Base-by-base conservation (phyloP, 805 yeast genomes). In the Blastobotrys chiropterorum region DNA sequence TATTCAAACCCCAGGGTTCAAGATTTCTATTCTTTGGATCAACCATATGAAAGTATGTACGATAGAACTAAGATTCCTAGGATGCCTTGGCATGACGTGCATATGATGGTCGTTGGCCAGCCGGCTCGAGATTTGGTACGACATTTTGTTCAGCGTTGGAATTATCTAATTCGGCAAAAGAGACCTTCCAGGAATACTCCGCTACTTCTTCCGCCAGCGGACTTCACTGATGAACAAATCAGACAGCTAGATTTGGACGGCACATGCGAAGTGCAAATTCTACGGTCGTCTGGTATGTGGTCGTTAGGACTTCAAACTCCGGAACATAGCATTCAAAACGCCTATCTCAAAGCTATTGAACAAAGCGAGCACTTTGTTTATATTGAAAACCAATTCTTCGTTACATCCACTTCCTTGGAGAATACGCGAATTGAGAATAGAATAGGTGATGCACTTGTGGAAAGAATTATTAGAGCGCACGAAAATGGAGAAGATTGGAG, bases 61-160 rank as follows among this genome's bases (percentile, higher is more conserved):
- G 95, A 94, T 67, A 78, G 99, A 54, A 73, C 77, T 14, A 67
- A 67, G 16, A 77, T 80, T 17, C 98, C 99, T 1, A 79, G 99
- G 61, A 94, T 94, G 99, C 99, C 99, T 7, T 94, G 99, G 99
- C 99, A 94, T 68, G 99, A 94, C 75, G 88, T 94, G 39, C 98
- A 94, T 59, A 94, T 90, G 95, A 82, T 90, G 71, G 82, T 95
- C 1, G 80, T 90, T 2, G 99, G 99, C 13, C 95, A 90, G 62
- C 82, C 90, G 2, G 99, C 98, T 0, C 77, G 97, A 54, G 99
- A 94, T 67, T 69, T 92, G 49, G 79, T 95, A 0, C 79, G 99
- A 52, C 98, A 94, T 67, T 94, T 95, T 69, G 95, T 90, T 13
- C 99, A 94, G 71, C 79, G 99, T 61, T 94, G 99, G 99, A 94